Base-by-base conservation (phyloP, 1,284 basidiomycete genomes). In the Tremellales sp. region DNA sequence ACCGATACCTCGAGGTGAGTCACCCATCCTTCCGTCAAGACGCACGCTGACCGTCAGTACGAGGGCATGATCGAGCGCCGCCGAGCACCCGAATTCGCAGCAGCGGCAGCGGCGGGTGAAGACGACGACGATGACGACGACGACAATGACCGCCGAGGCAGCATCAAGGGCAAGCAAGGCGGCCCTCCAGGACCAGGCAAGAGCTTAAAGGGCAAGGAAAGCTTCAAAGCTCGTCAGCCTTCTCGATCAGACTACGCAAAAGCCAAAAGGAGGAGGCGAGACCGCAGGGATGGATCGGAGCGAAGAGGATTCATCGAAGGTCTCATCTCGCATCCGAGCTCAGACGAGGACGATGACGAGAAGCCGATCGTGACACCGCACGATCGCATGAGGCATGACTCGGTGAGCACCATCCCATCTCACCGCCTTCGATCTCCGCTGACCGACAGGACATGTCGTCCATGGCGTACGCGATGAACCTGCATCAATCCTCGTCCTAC, bases 1-100 rank as follows among this genome's bases (percentile, higher is more conserved):
- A 74, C 40, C 54, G 68, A 25, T 75, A 74, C 56, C 61, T 67
- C 49, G 68, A 68, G 12, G 68, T 68, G 43, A 48, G 65, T 60
- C 19, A 19, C 19, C 25, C 13, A 39, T 39, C 13, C 12, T 35
- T 43, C 26, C 22, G 15, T 31, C 22, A 22, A 17, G 35, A 4
- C 33, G 15, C 8, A 26, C 31, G n/a, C 52, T 46, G 40, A 12
- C 27, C 8, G 43, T 26, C 48, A 74, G 59, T 75, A 75, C 48
- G 67, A 73, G 47, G 73, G 73, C 13, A 60, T 65, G 45, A 72
- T 75, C 31, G 73, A 75, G 53, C 61, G 73, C 3, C 58, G 72
- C n/a, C 67, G 71, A 23, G 70, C 60, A 2, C 61, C 65, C 17
- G 73, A 74, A 43, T 75, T 74, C 44, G 70, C 68, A 27, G 71